Percentiles rank a stretch among this genome's conserved stretches.
Evolutionary conservation across 148 eudicot species (phyloP).

Genomic region (Silene uniflora): DNA sequence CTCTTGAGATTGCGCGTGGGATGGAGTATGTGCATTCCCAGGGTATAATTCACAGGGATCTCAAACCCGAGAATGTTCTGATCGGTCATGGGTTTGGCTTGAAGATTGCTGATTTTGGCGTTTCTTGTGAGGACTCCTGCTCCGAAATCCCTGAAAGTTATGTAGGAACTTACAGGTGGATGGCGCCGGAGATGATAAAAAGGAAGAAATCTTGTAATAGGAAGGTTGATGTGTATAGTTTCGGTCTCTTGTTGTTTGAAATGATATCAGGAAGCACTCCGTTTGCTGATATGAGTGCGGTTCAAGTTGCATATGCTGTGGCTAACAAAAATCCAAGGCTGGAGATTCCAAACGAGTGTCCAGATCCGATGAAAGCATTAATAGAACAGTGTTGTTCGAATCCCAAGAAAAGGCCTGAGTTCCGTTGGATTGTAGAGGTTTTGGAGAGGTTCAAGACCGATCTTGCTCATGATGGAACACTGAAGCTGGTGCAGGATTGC

Average conservation of each 20-base stretch:
- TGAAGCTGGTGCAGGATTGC: conserved; percentile 35
- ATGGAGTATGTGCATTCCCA: conserved; percentile 78
- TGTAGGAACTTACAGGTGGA: conserved; percentile 79
- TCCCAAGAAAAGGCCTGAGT: conserved; percentile 72
- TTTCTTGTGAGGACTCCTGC: conserved; percentile 42
- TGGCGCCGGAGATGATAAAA: conserved; percentile 93
- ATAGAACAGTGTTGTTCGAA: conserved; percentile 59
- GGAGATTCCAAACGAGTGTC: conserved; percentile 50
- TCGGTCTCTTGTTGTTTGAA: conserved; percentile 71
- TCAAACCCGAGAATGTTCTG: conserved; percentile 70
- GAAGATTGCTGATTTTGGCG: conserved; percentile 80
- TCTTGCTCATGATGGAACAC: conserved; percentile 50
- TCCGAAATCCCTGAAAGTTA: conserved; percentile 36
- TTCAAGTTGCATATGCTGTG: conserved; percentile 80
- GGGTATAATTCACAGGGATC: conserved; percentile 70
- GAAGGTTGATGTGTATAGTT: conserved; percentile 79
- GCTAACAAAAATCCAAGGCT: conserved; percentile 75
- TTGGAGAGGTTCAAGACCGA: conserved; percentile 54
- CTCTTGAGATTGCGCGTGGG: conserved; percentile 68
- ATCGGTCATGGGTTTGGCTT: conserved; percentile 41
- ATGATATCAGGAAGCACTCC: conserved; percentile 66
- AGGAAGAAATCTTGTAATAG: conserved; percentile 47
- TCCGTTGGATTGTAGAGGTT: conserved; percentile 63
- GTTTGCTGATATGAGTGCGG: conserved; percentile 59
- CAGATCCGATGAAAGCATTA: conserved; percentile 44